Conservation (phyloP, 768 basidiomycete genomes). For the Suillus luteus region DNA sequence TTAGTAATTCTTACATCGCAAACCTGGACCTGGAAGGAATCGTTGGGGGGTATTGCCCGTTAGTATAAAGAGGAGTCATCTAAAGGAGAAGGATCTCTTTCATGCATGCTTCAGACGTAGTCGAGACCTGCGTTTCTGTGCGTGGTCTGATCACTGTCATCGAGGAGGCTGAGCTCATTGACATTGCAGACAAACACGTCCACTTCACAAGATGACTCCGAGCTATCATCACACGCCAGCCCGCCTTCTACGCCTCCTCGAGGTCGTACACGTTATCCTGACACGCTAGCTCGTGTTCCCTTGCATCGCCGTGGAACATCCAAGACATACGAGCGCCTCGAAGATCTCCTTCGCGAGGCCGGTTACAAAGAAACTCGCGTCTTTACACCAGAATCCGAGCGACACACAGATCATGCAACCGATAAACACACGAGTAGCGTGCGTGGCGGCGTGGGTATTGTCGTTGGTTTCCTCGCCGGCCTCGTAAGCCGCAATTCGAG, state of each 20-base stretch:
- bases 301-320: slow-evolving; percentile 80
- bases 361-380: slow-evolving; percentile 93
- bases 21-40: not conserved
- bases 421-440: slow-evolving; percentile 38
- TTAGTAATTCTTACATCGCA: not conserved
- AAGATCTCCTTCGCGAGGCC: slow-evolving; percentile 82
- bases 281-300: slow-evolving; percentile 64
- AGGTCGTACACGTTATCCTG: slow-evolving; percentile 56
- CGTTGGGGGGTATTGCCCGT: not conserved
- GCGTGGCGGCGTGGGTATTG: slow-evolving; percentile 48
- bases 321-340: slow-evolving; percentile 78
- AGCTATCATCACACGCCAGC: slow-evolving; percentile 17
- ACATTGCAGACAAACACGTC: slow-evolving; percentile 1
- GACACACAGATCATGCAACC: slow-evolving; percentile 28
- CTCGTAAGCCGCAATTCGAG: slow-evolving; percentile 43
- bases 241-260: slow-evolving; percentile 45
- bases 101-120: slow-evolving; percentile 1
- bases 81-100: not conserved
- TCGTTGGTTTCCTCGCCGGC: slow-evolving; percentile 68
- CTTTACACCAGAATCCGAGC: slow-evolving; percentile 82
- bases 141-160: not conserved
- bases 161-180: not conserved
- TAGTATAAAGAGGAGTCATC: slow-evolving; percentile 3
- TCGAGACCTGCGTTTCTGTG: slow-evolving; percentile 2
- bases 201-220: slow-evolving; percentile 7